Base-by-base conservation (phyloP, 108 stramenopile genomes). In the Parmales sp. region DNA sequence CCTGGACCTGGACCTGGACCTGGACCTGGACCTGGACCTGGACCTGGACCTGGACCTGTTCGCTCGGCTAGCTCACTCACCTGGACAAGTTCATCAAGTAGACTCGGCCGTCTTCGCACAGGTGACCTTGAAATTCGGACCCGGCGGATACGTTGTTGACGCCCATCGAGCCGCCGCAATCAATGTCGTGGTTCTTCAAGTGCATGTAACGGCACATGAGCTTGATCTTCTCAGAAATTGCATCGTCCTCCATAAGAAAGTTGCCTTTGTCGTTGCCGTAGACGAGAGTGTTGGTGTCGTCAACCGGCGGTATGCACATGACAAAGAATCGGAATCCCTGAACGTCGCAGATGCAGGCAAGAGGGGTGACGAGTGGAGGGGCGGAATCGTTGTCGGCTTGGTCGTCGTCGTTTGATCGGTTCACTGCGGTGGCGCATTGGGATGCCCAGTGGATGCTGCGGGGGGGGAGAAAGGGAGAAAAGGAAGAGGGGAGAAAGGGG, bases 41-140 rank as follows among this genome's bases (percentile, higher is more conserved):
- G n/a, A n/a, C n/a, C n/a, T n/a, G n/a, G n/a, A n/a, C n/a, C n/a
- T 43, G 11, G 41, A 8, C 13, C 11, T 43, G 11, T 8, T 43
- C 41, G 41, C 13, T 43, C 41, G 41, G 11, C 13, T 43, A 8
- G 7, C 41, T 8, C 41, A 43, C 11, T 43, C 41, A n/a, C 41
- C 36, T 60, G 54, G n/a, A 28, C 26, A 60, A 34, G 26, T 60
- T 60, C 54, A 60, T 60, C 54, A 60, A 4, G 54, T 60, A 60
- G 26, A 28, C 54, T 34, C 54, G 29, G 31, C 36, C 36, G 54
- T 60, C 54, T 26, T 28, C 26, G 54, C 54, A 60, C 31, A 18
- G 29, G 54, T 60, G 54, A 3, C 31, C 54, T 20, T 60, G 54
- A 20, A 60, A 60, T 13, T 60, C 54, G 26, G 16, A 34, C n/a